These are phyloP conservation scores for Jatropha curcas DNA, from an alignment of 345 rosid genomes.

Conservation along the genomic window DNA sequence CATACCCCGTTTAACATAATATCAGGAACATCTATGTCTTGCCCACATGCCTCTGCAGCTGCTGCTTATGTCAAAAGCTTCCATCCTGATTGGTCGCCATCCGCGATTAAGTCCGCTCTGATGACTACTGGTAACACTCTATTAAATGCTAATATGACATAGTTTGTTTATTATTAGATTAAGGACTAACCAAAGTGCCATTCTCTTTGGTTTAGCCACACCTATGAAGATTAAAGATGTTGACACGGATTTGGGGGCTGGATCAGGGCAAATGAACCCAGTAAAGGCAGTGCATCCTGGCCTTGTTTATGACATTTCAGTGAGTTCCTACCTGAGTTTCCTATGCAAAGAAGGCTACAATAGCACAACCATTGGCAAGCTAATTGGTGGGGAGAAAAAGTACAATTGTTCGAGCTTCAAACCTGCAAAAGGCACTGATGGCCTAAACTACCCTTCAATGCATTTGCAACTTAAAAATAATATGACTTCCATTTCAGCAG, in stretches of 20 bases:
- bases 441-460: conserved; percentile 87
- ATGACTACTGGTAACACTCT: conserved; percentile 74
- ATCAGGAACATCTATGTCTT: conserved; percentile 93
- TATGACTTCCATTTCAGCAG: conserved; percentile 32
- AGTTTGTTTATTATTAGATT: not conserved
- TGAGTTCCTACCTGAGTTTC: conserved; percentile 53
- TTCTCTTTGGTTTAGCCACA: conserved; percentile 43
- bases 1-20: conserved; percentile 45
- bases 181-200: not conserved
- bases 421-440: conserved; percentile 64
- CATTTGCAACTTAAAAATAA: conserved; percentile 50
- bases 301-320: conserved; percentile 59
- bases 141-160: not conserved
- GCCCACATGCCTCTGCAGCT: conserved; percentile 78
- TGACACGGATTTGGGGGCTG: conserved; percentile 55
- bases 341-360: conserved; percentile 82
- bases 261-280: conserved; percentile 89
- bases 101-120: conserved; percentile 79
- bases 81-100: conserved; percentile 87
- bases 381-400: conserved; percentile 45
- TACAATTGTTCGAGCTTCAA: conserved; percentile 47
- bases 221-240: conserved; percentile 55
- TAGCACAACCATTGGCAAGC: conserved; percentile 50
- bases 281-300: conserved; percentile 63
- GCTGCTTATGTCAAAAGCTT: conserved; percentile 83